A percentile compares a stretch with the other conserved stretches of the same genome.
These are phyloP conservation scores for Malus hybrid DNA, from an alignment of 331 rosid species.

Conservation along the genomic window DNA sequence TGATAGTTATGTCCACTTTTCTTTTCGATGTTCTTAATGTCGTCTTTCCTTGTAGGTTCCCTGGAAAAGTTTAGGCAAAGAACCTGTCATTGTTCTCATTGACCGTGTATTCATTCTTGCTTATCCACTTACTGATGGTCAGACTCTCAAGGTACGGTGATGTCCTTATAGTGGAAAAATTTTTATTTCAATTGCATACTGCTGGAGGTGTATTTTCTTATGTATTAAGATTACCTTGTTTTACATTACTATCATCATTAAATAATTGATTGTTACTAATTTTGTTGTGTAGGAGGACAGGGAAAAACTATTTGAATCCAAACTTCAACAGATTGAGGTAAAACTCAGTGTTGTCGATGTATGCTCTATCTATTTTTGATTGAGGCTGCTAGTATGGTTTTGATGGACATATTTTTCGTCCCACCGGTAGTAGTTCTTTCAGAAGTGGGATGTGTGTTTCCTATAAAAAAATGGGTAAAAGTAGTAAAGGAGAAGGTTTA, in stretches of 20 bases:
- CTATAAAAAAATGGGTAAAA: background rate
- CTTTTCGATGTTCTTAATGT: conserved; percentile 1
- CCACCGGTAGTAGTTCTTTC: background rate
- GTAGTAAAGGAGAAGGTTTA: background rate
- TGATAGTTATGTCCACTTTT: conserved; percentile 4
- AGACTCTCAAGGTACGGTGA: conserved; percentile 46
- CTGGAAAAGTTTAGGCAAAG: conserved; percentile 99
- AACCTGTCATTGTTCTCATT: conserved; percentile 88
- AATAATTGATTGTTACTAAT: conserved; percentile 5
- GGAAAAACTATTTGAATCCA: conserved; percentile 75
- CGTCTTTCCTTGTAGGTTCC: conserved; percentile 55
- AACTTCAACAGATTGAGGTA: conserved; percentile 90
- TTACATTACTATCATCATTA: background rate
- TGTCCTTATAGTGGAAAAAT: conserved; percentile 5
- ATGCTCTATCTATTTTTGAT: background rate
- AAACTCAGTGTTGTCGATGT: conserved; percentile 1
- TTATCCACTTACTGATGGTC: conserved; percentile 68
- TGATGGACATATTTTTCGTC: background rate
- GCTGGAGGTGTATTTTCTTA: background rate
- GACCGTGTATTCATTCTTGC: conserved; percentile 94
- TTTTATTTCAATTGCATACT: background rate
- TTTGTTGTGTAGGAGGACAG: conserved; percentile 69
- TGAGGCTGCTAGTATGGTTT: background rate
- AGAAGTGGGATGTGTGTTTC: background rate
- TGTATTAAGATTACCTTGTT: background rate